Evolutionary conservation across 345 rosid species (phyloP).

Genomic region (Salix viminalis): DNA sequence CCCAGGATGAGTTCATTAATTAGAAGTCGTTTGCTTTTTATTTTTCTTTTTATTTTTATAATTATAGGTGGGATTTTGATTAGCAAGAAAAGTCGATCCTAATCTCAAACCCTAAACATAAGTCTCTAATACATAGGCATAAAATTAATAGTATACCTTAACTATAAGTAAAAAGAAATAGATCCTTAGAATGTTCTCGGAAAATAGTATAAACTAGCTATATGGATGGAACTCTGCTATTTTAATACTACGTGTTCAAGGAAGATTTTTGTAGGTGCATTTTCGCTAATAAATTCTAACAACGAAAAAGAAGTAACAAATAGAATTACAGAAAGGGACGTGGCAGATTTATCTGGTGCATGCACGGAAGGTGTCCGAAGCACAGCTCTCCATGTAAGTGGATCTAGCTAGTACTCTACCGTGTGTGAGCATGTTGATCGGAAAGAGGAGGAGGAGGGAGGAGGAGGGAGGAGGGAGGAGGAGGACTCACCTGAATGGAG

Average conservation of each 20-base stretch:
- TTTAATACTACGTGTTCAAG: not conserved
- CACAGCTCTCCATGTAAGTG: not conserved
- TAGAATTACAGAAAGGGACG: not conserved
- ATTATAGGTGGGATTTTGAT: not conserved
- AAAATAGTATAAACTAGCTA: too few species aligned
- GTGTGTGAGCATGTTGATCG: not conserved
- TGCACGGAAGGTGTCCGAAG: not conserved
- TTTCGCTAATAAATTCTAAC: not conserved
- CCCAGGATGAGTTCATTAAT: too few species aligned
- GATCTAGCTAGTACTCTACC: not conserved
- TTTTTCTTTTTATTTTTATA: not conserved
- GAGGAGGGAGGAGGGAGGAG: too few species aligned
- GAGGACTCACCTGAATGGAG: constrained; percentile 57
- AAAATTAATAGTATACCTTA: too few species aligned
- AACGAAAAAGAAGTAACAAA: not conserved
- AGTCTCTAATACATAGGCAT: not conserved
- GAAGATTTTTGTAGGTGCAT: not conserved
- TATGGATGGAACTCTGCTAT: not conserved
- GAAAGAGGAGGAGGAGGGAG: not conserved
- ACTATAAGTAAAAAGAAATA: too few species aligned
- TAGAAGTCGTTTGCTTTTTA: not conserved
- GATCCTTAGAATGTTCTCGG: not conserved
- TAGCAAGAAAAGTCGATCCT: not conserved
- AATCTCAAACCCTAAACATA: not conserved
- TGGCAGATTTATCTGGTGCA: not conserved